phyloP scores from a whole-genome alignment of 2,329 filamentous ascomycete genomes.

The Penicillium hesseltinei region DNA sequence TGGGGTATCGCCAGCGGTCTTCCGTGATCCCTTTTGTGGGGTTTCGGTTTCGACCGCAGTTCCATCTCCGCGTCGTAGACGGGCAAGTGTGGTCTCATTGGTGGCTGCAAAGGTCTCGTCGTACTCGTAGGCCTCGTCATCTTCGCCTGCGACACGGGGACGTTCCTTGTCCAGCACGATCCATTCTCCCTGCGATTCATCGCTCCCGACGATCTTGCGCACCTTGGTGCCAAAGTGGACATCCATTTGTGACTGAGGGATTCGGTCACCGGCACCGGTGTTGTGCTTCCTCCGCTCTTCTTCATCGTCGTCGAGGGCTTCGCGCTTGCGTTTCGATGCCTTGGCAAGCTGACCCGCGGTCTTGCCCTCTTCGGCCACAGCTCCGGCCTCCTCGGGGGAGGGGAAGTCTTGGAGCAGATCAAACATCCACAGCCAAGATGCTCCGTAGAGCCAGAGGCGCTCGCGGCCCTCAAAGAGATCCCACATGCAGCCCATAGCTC shows the following conservation, averaged over 20 bases:
- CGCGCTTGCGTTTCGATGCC: constrained; percentile 45
- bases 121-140: constrained; percentile 35
- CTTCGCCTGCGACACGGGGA: constrained; percentile 25
- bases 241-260: constrained; percentile 45
- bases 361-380: constrained; percentile 27
- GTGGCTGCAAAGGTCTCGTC: constrained; percentile 32
- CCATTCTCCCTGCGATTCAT: constrained; percentile 37
- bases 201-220: constrained; percentile 46
- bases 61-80: constrained; percentile 29
- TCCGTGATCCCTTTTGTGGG: constrained; percentile 20
- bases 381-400: constrained; percentile 32
- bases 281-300: constrained; percentile 47
- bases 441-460: constrained; percentile 83
- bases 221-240: constrained; percentile 49
- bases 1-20: constrained; percentile 19
- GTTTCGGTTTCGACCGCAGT: constrained; percentile 20
- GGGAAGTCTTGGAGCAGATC: constrained; percentile 72
- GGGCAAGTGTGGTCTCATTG: constrained; percentile 34
- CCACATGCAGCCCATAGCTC: constrained; percentile 83
- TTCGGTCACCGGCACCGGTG: constrained; percentile 57
- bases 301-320: constrained; percentile 36
- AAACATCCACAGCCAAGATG: constrained; percentile 87
- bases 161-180: constrained; percentile 35
- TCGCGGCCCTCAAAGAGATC: constrained; percentile 58
- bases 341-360: constrained; percentile 23